phyloP scores from a whole-genome alignment of 1,284 basidiomycete species.

The Phellopilus nigrolimitatus region DNA sequence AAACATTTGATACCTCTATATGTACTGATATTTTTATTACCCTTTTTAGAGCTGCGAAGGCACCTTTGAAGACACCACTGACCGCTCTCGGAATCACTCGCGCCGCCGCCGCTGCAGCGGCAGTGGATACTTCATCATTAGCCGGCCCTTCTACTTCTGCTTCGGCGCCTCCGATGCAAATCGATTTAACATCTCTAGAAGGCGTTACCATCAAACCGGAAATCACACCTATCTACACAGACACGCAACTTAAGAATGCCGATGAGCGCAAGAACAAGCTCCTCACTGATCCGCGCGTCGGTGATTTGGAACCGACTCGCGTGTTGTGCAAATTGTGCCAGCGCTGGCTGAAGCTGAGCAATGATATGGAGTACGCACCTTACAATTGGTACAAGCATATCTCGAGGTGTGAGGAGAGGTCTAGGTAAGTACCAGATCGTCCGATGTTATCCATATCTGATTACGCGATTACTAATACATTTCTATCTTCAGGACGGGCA shows the following conservation, averaged over 20 bases:
- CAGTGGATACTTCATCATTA: neutral
- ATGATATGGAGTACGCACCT: conserved; percentile 16
- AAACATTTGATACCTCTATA: neutral
- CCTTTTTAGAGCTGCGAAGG: neutral
- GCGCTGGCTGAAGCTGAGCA: conserved; percentile 19
- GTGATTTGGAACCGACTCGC: conserved; percentile 19
- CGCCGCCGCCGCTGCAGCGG: neutral
- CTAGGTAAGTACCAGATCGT: neutral
- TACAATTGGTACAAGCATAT: conserved; percentile 21
- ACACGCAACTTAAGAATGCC: conserved; percentile 5
- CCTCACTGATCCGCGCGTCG: conserved; percentile 18
- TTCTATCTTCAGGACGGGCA: neutral
- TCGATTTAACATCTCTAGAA: neutral
- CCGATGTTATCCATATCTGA: too few relatives aligned
- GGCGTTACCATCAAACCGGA: neutral
- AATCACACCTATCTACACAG: neutral
- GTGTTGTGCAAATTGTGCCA: conserved; percentile 18
- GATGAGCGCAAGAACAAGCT: conserved; percentile 17
- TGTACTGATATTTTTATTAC: neutral
- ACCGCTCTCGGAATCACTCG: conserved; percentile 2
- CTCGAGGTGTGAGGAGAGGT: conserved; percentile 10
- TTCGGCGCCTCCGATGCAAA: neutral
- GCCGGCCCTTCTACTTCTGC: neutral
- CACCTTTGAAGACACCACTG: conserved; percentile 6
- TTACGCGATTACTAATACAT: neutral